Evolutionary conservation across 2,329 filamentous ascomycete genomes (phyloP).

Genomic region (Lizonia empirigonia): DNA sequence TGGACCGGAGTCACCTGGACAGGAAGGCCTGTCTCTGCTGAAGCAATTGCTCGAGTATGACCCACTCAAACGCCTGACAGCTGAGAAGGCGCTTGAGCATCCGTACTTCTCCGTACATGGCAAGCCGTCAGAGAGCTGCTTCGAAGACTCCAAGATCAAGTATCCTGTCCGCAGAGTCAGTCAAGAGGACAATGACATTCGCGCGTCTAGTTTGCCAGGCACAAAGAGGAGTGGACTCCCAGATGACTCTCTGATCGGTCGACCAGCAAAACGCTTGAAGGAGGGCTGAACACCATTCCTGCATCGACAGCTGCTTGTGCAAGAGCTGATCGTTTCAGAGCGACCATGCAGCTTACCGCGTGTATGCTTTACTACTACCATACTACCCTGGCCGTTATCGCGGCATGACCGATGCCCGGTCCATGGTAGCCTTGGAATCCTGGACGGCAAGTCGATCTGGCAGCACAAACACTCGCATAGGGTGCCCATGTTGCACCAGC

Average conservation of each 20-base stretch:
- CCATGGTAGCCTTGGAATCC: not conserved
- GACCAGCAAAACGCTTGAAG: slow-evolving; percentile 61
- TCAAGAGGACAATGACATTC: slow-evolving; percentile 93
- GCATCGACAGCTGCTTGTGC: not conserved
- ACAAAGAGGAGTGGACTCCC: slow-evolving; percentile 87
- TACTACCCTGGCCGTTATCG: not conserved
- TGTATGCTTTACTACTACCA: not conserved
- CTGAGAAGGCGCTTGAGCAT: slow-evolving; percentile 85
- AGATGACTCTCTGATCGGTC: slow-evolving; percentile 73
- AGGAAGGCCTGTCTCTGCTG: slow-evolving; percentile 82
- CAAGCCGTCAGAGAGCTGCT: slow-evolving; percentile 80
- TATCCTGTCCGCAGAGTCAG: slow-evolving; percentile 91
- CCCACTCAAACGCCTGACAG: slow-evolving; percentile 84
- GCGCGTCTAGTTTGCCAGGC: slow-evolving; percentile 85
- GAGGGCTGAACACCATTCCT: slow-evolving; percentile 41
- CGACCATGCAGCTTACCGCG: slow-evolving; percentile 7
- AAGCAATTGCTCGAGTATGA: slow-evolving; percentile 89
- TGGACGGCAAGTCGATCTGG: not conserved
- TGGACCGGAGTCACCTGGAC: slow-evolving; percentile 48
- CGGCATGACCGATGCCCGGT: not conserved
- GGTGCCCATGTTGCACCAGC: not conserved
- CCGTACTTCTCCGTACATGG: slow-evolving; percentile 74
- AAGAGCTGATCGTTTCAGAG: not conserved
- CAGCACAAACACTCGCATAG: not conserved
- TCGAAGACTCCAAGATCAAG: slow-evolving; percentile 84